phyloP scores from a whole-genome alignment of 2,329 filamentous ascomycete species.

The Cytospora piceae region DNA sequence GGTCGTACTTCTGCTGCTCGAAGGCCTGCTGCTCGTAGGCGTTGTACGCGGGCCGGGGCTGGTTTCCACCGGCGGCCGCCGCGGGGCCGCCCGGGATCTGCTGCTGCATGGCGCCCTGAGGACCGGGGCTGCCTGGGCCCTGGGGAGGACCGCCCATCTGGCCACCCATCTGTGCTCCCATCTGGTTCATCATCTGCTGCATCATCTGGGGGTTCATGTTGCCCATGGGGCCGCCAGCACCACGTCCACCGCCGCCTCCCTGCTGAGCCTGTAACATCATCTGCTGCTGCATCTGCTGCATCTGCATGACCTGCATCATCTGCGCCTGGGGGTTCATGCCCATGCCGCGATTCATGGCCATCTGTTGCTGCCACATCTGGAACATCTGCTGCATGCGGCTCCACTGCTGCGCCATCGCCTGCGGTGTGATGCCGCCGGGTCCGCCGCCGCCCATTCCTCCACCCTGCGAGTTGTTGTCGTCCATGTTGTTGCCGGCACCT shows the following conservation, averaged over 20 bases:
- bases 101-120: conserved; percentile 39
- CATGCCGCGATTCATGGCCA: conserved; percentile 79
- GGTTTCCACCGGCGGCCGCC: conserved; percentile 37
- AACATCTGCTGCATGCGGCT: conserved; percentile 99
- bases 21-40: conserved; percentile 75
- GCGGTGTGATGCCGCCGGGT: conserved; percentile 74
- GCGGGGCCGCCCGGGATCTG: conserved; percentile 37
- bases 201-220: conserved; percentile 58
- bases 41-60: conserved; percentile 60
- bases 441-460: conserved; percentile 37
- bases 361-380: conserved; percentile 86
- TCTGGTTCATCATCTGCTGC: conserved; percentile 57
- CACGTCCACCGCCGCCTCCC: conserved; percentile 34
- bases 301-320: conserved; percentile 67
- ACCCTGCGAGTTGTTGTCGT: conserved; percentile 35
- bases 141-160: conserved; percentile 23
- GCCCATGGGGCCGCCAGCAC: conserved; percentile 44
- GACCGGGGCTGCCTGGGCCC: conserved; percentile 19
- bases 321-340: conserved; percentile 45
- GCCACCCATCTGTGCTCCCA: conserved; percentile 37
- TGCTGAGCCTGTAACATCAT: conserved; percentile 48
- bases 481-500: conserved; percentile 44
- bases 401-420: conserved; percentile 98
- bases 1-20: conserved; percentile 79
- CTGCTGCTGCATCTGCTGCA: conserved; percentile 73